phyloP scores from a whole-genome alignment of 1,284 basidiomycete genomes.

The Cystobasidium sp. region DNA sequence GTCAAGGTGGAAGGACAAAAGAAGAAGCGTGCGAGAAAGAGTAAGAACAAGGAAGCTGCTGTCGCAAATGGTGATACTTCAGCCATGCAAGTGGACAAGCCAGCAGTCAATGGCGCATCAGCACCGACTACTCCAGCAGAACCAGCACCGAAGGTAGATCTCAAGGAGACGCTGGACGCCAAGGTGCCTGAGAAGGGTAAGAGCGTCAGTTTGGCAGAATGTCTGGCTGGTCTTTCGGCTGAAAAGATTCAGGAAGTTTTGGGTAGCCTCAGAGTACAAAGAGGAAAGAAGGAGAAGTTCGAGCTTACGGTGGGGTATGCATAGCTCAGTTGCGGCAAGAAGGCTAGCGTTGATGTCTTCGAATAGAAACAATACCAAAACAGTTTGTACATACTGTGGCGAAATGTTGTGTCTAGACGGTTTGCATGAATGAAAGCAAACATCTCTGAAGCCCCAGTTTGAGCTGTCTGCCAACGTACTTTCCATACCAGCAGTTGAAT shows the following conservation, averaged over 20 bases:
- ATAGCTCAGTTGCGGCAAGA: neutral
- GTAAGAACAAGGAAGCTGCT: slow-evolving; percentile 10
- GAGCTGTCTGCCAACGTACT: neutral
- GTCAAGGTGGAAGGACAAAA: slow-evolving; percentile 19
- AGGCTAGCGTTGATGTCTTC: neutral
- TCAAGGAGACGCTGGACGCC: slow-evolving; percentile 6
- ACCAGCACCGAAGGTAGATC: slow-evolving; percentile 11
- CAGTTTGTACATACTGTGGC: neutral
- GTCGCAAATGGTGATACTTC: neutral
- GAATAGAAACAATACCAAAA: neutral
- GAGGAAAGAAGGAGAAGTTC: slow-evolving; percentile 32
- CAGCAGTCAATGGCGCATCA: neutral
- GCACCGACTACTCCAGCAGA: neutral
- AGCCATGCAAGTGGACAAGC: neutral
- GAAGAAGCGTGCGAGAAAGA: slow-evolving; percentile 13
- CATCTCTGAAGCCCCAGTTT: neutral
- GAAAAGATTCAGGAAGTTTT: slow-evolving; percentile 9
- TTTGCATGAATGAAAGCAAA: neutral
- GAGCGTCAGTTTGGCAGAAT: slow-evolving; percentile 13
- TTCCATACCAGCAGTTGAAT: no score
- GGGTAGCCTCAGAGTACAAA: slow-evolving; percentile 1
- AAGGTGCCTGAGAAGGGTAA: slow-evolving; percentile 14
- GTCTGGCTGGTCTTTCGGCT: slow-evolving; percentile 2
- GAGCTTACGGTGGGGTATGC: slow-evolving; percentile 2
- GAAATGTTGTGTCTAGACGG: neutral